Base-by-base conservation (phyloP, 345 rosid genomes). In the Boechera stricta region DNA sequence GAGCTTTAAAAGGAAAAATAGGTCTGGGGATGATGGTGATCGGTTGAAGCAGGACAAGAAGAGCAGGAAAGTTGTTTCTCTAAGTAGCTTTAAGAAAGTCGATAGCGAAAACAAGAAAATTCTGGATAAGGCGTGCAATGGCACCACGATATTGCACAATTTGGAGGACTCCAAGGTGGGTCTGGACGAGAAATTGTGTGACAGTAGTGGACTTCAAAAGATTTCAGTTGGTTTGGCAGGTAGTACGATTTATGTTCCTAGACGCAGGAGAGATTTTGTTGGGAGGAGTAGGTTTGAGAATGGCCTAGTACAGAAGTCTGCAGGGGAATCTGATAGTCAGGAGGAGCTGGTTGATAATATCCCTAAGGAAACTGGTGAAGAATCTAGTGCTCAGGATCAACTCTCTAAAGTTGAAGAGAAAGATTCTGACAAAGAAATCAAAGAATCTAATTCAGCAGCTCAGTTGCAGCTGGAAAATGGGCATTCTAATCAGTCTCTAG, bases 251-350 rank as follows among this genome's bases (percentile, higher is more conserved):
- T 82, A 75, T 69, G 84, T 95, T 15, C 99, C 99, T 6, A 92
- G 87, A 83, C 90, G 97, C 5, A 95, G 90, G 72, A 87, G 99
- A 1, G 98, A 87, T 57, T 85, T 85, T 76, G 85, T 87, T 48
- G 90, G 99, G 57, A 86, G 97, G 48, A 91, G 83, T 65, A 92
- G 91, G 78, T 76, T 77, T 63, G 90, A 89, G 78, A 81, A 71
- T 64, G 73, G 77, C 80, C 79, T 65, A 26, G 82, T 52, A 58
- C 74, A 80, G 58, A 88, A 84, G 78, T 71, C 71, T 52, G 80
- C 51, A 21, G 87, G 71, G 59, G 78, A 70, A 32, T 79, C 84
- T 52, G 71, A 56, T 79, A 80, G 81, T 52, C 73, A 72, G 61
- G 81, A 63, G 64, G 88, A 54, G 68, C 67, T 64, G 66, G 73